phyloP scores from a whole-genome alignment of 257 asterid genomes.

The Linaria vulgaris region DNA sequence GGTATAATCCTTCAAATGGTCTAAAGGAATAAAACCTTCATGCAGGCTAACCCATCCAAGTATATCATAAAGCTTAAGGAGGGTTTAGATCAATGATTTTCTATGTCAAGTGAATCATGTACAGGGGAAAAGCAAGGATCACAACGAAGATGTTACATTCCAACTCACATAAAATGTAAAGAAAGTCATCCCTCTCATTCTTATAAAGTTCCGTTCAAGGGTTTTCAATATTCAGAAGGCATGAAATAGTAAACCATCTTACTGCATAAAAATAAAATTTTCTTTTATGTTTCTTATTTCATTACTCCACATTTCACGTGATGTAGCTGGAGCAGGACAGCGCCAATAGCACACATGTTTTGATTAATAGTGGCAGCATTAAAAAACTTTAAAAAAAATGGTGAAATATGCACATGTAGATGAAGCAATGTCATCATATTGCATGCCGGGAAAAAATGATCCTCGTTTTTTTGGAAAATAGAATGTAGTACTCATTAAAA shows the following conservation, averaged over 20 bases:
- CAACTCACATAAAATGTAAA: not conserved
- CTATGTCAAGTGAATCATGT: not conserved
- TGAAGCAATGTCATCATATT: too few species aligned
- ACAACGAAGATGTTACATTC: not conserved
- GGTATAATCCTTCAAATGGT: too few species aligned
- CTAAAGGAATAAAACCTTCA: too few species aligned
- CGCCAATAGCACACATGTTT: not conserved
- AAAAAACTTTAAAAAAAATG: too few species aligned
- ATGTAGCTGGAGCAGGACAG: not conserved
- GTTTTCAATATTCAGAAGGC: slow-evolving; percentile 3
- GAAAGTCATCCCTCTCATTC: not conserved
- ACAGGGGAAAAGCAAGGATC: not conserved
- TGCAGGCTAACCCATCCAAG: too few species aligned
- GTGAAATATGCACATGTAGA: too few species aligned
- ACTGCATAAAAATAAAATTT: not conserved
- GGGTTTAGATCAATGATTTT: not conserved
- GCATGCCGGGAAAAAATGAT: too few species aligned
- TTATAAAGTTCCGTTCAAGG: slow-evolving; percentile 5
- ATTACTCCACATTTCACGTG: slow-evolving; percentile 9
- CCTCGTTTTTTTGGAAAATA: too few species aligned
- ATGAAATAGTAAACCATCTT: not conserved
- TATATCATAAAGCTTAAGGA: too few species aligned
- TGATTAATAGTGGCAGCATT: too few species aligned
- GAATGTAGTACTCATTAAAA: too few species aligned
- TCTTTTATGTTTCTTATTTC: not conserved